phyloP scores from a whole-genome alignment of 345 rosid species.

The rapeseed (Brassica napus) region Da-Ae NC_063439.1:2874001-2874500 shows the following conservation, averaged over 20 bases:
- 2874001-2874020: conserved; percentile 99
- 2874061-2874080: conserved; percentile 50
- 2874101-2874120: conserved; percentile 55
- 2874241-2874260: conserved; percentile 94
- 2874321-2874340: conserved; percentile 62
- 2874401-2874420: conserved; percentile 78
- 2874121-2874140: conserved; percentile 62
- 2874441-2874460: conserved; percentile 84
- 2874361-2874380: conserved; percentile 81
- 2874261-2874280: conserved; percentile 80
- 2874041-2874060: conserved; percentile 72
- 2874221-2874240: conserved; percentile 98
- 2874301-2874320: conserved; percentile 89
- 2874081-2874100: conserved; percentile 52
- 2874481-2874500: conserved; percentile 50
- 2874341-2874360: conserved; percentile 67
- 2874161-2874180: conserved; percentile 90
- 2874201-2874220: conserved; percentile 93
- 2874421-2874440: conserved; percentile 81
- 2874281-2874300: conserved; percentile 93
- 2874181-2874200: conserved; percentile 81
- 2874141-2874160: conserved; percentile 95
- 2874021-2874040: conserved; percentile 84
- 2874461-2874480: conserved; percentile 57
- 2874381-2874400: conserved; percentile 75